Evolutionary conservation across 129 eudicot species (phyloP).

Genomic region (Mikania micrantha): DNA sequence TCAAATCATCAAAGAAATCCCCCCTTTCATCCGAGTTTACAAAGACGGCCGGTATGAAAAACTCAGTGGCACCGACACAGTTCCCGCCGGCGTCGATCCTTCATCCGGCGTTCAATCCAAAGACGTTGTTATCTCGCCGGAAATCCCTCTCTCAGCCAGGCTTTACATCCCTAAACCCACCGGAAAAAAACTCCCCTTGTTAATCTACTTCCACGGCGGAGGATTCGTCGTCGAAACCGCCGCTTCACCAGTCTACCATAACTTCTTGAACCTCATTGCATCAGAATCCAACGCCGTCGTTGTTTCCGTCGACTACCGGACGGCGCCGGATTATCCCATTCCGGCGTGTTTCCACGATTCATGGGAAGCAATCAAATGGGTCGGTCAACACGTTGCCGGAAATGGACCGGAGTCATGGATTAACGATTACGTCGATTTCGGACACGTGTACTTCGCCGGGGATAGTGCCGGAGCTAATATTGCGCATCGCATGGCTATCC

Average conservation of each 20-base stretch:
- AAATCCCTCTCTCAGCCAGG: constrained; percentile 21
- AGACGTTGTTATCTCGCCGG: constrained; percentile 30
- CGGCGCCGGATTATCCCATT: constrained; percentile 49
- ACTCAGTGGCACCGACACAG: background rate
- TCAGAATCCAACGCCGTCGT: constrained; percentile 14
- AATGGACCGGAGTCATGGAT: constrained; percentile 31
- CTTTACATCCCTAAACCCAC: constrained; percentile 22
- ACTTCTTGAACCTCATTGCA: constrained; percentile 16
- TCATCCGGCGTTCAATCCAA: constrained; percentile 34
- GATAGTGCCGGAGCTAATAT: constrained; percentile 47
- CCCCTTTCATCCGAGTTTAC: constrained; percentile 15
- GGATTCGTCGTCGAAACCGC: constrained; percentile 32
- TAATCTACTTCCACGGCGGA: constrained; percentile 42
- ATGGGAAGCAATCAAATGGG: constrained; percentile 62
- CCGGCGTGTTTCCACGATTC: constrained; percentile 49
- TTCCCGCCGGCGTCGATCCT: constrained; percentile 30
- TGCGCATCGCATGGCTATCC: constrained; percentile 34
- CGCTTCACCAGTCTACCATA: constrained; percentile 23
- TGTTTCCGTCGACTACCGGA: constrained; percentile 42
- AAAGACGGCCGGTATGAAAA: constrained; percentile 31
- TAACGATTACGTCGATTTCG: constrained; percentile 26
- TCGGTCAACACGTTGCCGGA: constrained; percentile 24
- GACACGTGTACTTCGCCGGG: constrained; percentile 29
- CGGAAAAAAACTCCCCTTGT: constrained; percentile 30
- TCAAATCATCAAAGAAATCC: constrained; percentile 20